phyloP scores from a whole-genome alignment of 2,329 filamentous ascomycete species.

The Biscogniauxia marginata region DNA sequence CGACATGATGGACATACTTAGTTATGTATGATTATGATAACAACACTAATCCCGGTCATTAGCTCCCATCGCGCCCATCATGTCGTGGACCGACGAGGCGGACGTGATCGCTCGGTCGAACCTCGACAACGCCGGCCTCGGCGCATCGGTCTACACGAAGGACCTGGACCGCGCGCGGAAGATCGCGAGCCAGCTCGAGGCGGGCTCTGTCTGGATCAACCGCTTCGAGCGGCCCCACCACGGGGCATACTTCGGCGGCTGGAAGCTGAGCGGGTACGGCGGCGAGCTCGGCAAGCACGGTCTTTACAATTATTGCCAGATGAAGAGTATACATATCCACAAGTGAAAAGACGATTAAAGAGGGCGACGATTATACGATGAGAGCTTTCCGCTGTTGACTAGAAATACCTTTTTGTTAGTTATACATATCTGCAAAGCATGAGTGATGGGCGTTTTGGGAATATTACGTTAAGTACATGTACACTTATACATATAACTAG shows the following conservation, averaged over 20 bases:
- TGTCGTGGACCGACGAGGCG: conserved; percentile 60
- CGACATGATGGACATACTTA: too few relatives aligned
- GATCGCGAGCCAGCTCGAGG: conserved; percentile 54
- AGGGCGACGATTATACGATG: background rate
- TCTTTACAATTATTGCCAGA: conserved; percentile 33
- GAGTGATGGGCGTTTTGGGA: too few relatives aligned
- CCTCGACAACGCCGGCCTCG: conserved; percentile 86
- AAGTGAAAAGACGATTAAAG: conserved; percentile 18
- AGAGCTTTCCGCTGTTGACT: too few relatives aligned
- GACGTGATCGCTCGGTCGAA: conserved; percentile 66
- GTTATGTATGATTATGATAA: too few relatives aligned
- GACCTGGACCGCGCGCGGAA: conserved; percentile 49
- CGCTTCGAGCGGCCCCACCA: conserved; percentile 32
- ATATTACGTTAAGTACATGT: too few relatives aligned
- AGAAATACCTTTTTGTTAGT: too few relatives aligned
- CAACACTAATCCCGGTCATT: background rate
- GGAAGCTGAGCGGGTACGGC: conserved; percentile 34
- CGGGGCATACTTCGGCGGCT: conserved; percentile 32
- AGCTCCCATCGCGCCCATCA: conserved; percentile 62
- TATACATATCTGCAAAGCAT: too few relatives aligned
- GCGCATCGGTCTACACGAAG: conserved; percentile 63
- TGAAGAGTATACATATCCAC: conserved; percentile 32
- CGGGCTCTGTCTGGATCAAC: conserved; percentile 63
- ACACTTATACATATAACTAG: too few relatives aligned
- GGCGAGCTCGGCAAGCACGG: conserved; percentile 36